These are phyloP conservation scores for Aspergillus texensis DNA, from an alignment of 2,329 filamentous ascomycete species.

Conservation along the genomic window DNA sequence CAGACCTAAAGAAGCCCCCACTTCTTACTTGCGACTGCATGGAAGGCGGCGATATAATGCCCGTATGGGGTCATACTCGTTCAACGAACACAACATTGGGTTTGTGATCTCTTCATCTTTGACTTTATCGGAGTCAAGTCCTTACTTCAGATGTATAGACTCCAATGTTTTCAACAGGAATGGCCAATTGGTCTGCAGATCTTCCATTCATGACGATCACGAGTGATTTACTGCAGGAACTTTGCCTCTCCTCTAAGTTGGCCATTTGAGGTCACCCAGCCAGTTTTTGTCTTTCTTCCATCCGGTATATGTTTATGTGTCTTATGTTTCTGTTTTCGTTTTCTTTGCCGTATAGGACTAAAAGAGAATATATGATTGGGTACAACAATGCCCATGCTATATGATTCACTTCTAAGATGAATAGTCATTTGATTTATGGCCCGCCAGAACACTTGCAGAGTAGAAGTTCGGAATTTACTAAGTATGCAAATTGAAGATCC, in stretches of 20 bases:
- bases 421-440: background rate
- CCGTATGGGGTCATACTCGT: no score
- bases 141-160: background rate
- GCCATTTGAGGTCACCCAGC: no score
- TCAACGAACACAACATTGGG: no score
- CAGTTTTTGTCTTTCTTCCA: no score
- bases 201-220: background rate
- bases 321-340: no score
- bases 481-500: background rate
- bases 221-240: background rate
- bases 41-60: no score
- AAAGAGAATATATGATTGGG: no score
- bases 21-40: no score
- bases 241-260: no score
- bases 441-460: background rate
- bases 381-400: background rate
- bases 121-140: background rate
- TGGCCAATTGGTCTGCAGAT: background rate
- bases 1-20: no score
- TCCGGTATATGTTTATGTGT: no score
- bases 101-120: background rate
- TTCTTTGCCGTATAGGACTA: no score
- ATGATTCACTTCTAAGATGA: background rate
- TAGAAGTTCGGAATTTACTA: background rate
- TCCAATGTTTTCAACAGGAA: background rate